Conservation (phyloP, 352 stramenopile species). For the Thalassiosira livingstoniorum region DNA sequence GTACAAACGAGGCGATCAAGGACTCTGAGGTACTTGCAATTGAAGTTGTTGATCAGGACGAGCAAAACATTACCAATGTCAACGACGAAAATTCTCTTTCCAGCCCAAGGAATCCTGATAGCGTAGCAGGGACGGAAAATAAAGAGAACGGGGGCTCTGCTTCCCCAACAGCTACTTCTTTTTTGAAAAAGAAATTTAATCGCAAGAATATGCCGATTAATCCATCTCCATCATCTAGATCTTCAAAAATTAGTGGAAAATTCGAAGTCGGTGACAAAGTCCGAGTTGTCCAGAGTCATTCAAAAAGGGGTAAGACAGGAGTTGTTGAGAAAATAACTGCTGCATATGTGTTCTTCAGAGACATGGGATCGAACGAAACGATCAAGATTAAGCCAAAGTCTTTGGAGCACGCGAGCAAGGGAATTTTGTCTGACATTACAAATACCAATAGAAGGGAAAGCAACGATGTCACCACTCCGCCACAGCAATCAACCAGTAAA, state of each 20-base stretch:
- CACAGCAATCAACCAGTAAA: not conserved
- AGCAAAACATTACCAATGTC: too few relatives aligned
- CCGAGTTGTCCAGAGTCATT: not conserved
- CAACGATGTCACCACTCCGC: not conserved
- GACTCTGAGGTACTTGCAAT: too few relatives aligned
- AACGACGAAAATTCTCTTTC: too few relatives aligned
- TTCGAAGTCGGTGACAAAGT: constrained; percentile 4
- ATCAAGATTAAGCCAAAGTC: not conserved
- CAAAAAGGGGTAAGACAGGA: not conserved
- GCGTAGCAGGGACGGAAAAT: too few relatives aligned
- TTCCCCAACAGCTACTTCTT: too few relatives aligned
- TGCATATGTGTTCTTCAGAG: not conserved
- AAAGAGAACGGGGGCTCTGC: too few relatives aligned
- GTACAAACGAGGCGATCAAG: too few relatives aligned
- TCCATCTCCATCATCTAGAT: too few relatives aligned
- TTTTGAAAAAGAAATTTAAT: too few relatives aligned
- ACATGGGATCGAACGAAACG: not conserved
- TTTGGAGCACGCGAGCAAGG: not conserved
- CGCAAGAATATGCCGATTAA: too few relatives aligned
- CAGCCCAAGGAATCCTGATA: too few relatives aligned
- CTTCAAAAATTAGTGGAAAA: not conserved
- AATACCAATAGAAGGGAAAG: not conserved
- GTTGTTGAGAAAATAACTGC: not conserved
- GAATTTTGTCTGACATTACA: not conserved
- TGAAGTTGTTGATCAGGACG: too few relatives aligned